Evolutionary conservation across 495 filamentous ascomycete species (phyloP).

Genomic region (Daldinia caldariorum): DNA sequence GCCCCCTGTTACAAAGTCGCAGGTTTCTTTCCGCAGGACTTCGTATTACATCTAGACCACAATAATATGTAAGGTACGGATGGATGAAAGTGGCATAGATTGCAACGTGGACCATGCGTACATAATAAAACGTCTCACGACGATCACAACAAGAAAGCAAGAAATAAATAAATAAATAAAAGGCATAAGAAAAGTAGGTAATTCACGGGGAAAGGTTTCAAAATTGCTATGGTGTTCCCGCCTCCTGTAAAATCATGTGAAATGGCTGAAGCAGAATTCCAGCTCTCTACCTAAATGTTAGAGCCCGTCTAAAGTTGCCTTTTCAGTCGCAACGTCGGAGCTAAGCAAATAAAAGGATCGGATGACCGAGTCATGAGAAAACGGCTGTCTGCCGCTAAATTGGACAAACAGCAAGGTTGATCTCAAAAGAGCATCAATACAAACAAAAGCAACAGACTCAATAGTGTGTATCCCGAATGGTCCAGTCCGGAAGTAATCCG

Average conservation of each 20-base stretch:
- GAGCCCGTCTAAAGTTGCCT: background rate
- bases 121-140: constrained; percentile 17
- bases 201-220: constrained; percentile 16
- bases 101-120: constrained; percentile 25
- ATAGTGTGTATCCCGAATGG: constrained; percentile 10
- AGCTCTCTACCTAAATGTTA: background rate
- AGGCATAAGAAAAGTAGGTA: background rate
- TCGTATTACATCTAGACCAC: constrained; percentile 26
- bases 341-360: constrained; percentile 7
- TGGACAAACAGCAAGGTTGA: constrained; percentile 37
- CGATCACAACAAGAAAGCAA: constrained; percentile 25
- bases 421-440: background rate
- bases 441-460: constrained; percentile 29
- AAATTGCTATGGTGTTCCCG: constrained; percentile 5
- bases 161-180: background rate
- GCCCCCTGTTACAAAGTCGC: constrained; percentile 30
- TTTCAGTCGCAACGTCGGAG: background rate
- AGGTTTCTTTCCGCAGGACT: constrained; percentile 17
- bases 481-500: constrained; percentile 11
- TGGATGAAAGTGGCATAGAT: constrained; percentile 16
- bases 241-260: background rate
- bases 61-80: constrained; percentile 37
- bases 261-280: background rate
- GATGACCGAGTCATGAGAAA: constrained; percentile 6
- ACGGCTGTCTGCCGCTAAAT: constrained; percentile 35